Evolutionary conservation across 257 asterid species (phyloP).

Genomic region (Ajuga chamaepitys): DNA sequence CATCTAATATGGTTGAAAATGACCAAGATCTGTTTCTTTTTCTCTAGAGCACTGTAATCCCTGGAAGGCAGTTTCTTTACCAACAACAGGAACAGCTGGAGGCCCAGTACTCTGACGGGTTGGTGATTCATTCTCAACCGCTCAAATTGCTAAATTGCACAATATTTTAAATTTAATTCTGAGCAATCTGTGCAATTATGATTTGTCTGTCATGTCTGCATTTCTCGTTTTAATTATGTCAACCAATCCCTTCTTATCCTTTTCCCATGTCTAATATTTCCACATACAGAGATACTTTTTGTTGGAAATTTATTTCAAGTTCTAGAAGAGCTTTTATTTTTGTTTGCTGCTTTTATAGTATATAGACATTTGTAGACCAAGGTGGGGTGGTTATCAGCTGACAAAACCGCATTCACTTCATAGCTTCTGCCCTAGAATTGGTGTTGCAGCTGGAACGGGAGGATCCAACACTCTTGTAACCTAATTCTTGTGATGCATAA

Average conservation of each 20-base stretch:
- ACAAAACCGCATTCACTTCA: neutral
- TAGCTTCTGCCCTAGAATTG: neutral
- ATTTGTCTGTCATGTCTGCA: neutral
- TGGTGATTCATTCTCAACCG: conserved; percentile 22
- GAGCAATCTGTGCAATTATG: neutral
- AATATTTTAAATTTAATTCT: neutral
- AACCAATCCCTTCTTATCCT: neutral
- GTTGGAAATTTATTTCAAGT: neutral
- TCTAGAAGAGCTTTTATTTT: neutral
- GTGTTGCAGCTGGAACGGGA: neutral
- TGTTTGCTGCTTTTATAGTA: neutral
- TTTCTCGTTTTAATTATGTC: conserved; percentile 4
- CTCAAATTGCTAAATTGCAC: conserved; percentile 4
- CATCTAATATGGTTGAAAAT: conserved; percentile 1
- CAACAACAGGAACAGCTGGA: conserved; percentile 50
- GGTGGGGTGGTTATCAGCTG: neutral
- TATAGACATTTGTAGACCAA: neutral
- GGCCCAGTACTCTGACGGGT: conserved; percentile 64
- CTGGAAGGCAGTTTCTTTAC: conserved; percentile 57
- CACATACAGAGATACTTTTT: neutral
- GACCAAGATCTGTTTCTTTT: conserved; percentile 9
- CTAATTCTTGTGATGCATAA: neutral
- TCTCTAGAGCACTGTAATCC: conserved; percentile 50
- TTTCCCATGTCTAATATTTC: neutral
- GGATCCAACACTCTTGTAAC: neutral